These are phyloP conservation scores for Rickenella mellea DNA, from an alignment of 768 basidiomycete species.

Conservation along the genomic window DNA sequence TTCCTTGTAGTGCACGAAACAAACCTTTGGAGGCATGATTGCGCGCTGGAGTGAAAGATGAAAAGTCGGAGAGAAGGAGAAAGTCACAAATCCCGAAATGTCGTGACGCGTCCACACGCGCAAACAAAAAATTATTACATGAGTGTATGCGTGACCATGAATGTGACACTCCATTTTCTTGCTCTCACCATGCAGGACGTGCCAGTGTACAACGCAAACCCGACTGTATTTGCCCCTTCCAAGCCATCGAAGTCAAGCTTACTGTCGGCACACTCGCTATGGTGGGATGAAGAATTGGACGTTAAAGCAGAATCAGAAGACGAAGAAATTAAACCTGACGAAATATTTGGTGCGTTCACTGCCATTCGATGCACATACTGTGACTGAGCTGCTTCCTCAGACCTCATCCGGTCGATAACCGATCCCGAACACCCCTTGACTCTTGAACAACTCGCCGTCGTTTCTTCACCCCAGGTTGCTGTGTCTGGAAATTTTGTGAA, in stretches of 20 bases:
- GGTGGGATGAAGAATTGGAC: slow-evolving; percentile 40
- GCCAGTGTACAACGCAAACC: slow-evolving; percentile 87
- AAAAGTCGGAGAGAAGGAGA: no score
- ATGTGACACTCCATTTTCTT: slow-evolving; percentile 4
- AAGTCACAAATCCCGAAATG: no score
- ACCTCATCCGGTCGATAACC: slow-evolving; percentile 83
- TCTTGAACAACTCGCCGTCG: slow-evolving; percentile 91
- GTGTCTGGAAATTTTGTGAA: slow-evolving; percentile 49
- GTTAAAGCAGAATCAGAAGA: slow-evolving; percentile 24
- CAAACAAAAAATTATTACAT: no score
- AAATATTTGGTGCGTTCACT: slow-evolving; percentile 67
- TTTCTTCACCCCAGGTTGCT: slow-evolving; percentile 79
- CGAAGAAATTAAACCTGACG: slow-evolving; percentile 81
- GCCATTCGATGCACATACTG: not conserved
- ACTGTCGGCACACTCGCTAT: slow-evolving; percentile 42
- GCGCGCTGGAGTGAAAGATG: not conserved
- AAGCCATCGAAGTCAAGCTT: slow-evolving; percentile 33
- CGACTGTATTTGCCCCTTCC: slow-evolving; percentile 58
- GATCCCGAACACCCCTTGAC: slow-evolving; percentile 92
- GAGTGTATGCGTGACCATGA: no score
- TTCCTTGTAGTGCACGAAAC: slow-evolving; percentile 2
- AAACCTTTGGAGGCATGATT: slow-evolving; percentile 30
- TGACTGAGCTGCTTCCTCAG: slow-evolving; percentile 29
- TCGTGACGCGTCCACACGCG: no score
- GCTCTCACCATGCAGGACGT: slow-evolving; percentile 34